Evolutionary conservation across 116 monocot species (phyloP), one percentile per base, ranked within the genome.

Genomic region (Cymodocea nodosa): DNA sequence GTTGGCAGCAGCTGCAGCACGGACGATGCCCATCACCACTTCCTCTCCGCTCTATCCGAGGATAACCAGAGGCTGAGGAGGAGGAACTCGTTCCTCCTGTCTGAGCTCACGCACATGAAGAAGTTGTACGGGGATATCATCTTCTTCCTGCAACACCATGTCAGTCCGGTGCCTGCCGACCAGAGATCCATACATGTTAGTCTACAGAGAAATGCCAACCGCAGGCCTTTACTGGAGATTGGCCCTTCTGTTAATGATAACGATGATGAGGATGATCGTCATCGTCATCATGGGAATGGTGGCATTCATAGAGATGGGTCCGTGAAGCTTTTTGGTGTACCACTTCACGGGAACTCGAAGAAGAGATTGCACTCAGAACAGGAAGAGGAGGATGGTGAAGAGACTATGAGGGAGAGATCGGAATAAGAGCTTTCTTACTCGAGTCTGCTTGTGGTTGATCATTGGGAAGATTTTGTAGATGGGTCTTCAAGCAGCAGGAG

Each of bases 81-180:
- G 60, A 77, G 73, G 68, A 94, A 94, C 79, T 73, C 86, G 23
- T 53, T 84, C 53, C 79, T 94, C 14, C 9, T 84, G 1, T 89
- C 94, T 7, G 94, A 94, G 67, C 84, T 94, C 59, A 70, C 80
- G 25, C 94, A 87, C 71, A 87, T 89, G 87, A 84, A 83, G 86
- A 87, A 94, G 68, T 84, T 94, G 25, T 94, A 94, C 80, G 81
- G 67, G 63, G 89, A 94, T 69, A 89, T 94, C 60, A 84, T 94
- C 52, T 83, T 79, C 76, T 94, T 87, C 69, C 64, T 94, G 35
- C 89, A 89, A 59, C 70, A 89, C 71, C 94, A 89, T 60, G 89
- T 89, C 17, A 76, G 40, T 64, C 71, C 83, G 2, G 70, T 75
- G 56, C 56, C 53, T 24, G n/a, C 70, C 9, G 23, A 51, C 15